Conservation (phyloP, 768 basidiomycete species). For the Podaxis mareebaensis region DNA sequence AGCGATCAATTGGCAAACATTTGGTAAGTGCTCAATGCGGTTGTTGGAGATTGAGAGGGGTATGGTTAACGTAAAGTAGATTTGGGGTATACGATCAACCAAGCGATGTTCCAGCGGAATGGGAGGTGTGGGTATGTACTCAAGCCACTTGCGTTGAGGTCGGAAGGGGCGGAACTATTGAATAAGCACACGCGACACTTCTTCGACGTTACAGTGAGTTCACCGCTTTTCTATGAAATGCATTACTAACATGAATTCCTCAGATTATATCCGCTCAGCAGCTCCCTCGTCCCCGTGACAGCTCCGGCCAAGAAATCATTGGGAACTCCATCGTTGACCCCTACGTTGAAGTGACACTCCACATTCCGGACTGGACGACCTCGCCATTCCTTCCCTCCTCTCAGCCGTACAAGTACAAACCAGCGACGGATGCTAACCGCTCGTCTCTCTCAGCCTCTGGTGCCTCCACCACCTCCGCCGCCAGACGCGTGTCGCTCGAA, state of each 20-base stretch:
- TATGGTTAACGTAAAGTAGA: conserved; percentile 47
- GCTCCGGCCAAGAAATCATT: conserved; percentile 61
- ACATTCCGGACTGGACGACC: conserved; percentile 71
- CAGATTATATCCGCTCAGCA: conserved; percentile 83
- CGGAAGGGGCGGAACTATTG: conserved; percentile 60
- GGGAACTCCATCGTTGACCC: conserved; percentile 63
- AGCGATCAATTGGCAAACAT: conserved; percentile 97
- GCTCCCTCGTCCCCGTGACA: conserved; percentile 76
- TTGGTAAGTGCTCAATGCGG: conserved; percentile 53
- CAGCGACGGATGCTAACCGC: conserved; percentile 19
- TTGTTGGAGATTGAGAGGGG: not conserved
- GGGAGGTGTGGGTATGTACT: conserved; percentile 88
- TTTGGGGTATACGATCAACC: conserved; percentile 88
- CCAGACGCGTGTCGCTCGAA: conserved; percentile 49
- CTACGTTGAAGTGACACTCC: conserved; percentile 66
- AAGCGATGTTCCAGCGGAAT: conserved; percentile 93
- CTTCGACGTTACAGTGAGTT: conserved; percentile 61
- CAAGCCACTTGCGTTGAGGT: conserved; percentile 78
- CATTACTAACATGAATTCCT: not conserved
- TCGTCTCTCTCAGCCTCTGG: conserved; percentile 22
- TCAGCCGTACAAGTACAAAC: conserved; percentile 13
- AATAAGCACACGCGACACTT: conserved; percentile 53
- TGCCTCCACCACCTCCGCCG: conserved; percentile 27
- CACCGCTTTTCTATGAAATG: not conserved
- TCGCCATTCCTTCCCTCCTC: conserved; percentile 22